Evolutionary conservation across 208 protist species (phyloP), one percentile per base, ranked within the genome.

Genomic region (Trypanosoma conorhini): DNA sequence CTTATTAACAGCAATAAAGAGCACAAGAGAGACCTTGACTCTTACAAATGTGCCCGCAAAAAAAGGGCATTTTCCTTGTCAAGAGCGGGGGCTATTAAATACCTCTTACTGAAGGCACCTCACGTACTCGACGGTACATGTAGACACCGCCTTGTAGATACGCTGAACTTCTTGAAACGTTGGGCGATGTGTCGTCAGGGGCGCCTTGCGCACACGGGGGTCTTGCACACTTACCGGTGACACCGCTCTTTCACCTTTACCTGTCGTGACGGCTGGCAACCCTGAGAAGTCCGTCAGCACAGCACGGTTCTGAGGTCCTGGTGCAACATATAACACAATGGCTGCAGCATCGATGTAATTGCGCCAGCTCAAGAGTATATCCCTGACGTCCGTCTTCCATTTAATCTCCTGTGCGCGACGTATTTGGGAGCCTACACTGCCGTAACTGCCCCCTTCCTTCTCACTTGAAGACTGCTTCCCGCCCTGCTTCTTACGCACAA

Each of bases 401-500:
- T 91, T 88, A 17, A 92, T 67, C 71, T 97, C 93, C 61, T 97
- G 91, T 9, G 85, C 82, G 17, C 82, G 79, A n/a, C 93, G 84
- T 31, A 97, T 96, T 67, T 90, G 81, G 0, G 89, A 94, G 21
- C 93, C 93, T 9, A 88, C 79, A 52, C 88, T 94, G 68, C 86
- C 80, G 67, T 87, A 95, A 55, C 83, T 90, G 35, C 85, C 84
- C 5, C 67, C 74, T 54, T 96, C 88, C 74, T 92, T 92, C 21
- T 89, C 87, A 62, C 88, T 86, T 19, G 74, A 90, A 1, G 90
- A 93, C 72, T 97, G 93, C 67, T 92, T 91, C 30, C 91, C 89
- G 22, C 93, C 93, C 73, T 97, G 93, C 73, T 97, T 97, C 64
- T 97, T 97, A 28, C 93, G 87, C 61, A 94, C 86, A 5, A 96